These are phyloP conservation scores for Ophiostoma ulmi DNA, from an alignment of 2,329 filamentous ascomycete genomes.

Conservation along the genomic window DNA sequence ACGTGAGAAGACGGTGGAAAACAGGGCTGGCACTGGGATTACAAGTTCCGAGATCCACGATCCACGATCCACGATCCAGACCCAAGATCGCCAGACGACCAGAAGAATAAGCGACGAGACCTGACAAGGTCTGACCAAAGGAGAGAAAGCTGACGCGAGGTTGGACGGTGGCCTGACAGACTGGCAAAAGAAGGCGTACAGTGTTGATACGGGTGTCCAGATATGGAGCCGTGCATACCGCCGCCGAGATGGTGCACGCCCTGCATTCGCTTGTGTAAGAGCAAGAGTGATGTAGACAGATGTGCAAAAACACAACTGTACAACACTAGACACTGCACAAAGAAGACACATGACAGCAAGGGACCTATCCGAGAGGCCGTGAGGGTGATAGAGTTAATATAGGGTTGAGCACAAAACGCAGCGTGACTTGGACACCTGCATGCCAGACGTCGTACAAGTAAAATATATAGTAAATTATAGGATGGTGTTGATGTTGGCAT, in stretches of 20 bases:
- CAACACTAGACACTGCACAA: background rate
- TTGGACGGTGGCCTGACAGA: background rate
- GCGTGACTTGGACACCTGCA: conserved; percentile 7
- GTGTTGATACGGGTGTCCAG: background rate
- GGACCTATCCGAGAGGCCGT: background rate
- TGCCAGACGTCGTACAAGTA: background rate
- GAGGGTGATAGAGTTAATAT: background rate
- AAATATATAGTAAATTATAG: background rate
- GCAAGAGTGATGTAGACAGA: background rate
- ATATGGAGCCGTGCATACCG: background rate
- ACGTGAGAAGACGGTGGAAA: background rate
- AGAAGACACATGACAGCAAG: conserved; percentile 6
- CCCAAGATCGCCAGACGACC: background rate
- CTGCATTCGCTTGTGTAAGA: conserved; percentile 1
- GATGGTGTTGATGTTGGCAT: background rate
- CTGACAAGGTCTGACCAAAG: background rate
- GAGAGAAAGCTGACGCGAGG: background rate
- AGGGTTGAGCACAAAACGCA: background rate
- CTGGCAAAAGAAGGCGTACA: background rate
- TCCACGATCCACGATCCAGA: background rate
- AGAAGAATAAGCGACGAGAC: background rate
- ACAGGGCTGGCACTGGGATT: background rate
- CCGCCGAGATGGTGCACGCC: background rate
- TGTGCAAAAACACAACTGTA: background rate
- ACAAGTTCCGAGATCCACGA: background rate